phyloP scores from a whole-genome alignment of 2,329 filamentous ascomycete genomes.

The Didymella keratinophila region DNA sequence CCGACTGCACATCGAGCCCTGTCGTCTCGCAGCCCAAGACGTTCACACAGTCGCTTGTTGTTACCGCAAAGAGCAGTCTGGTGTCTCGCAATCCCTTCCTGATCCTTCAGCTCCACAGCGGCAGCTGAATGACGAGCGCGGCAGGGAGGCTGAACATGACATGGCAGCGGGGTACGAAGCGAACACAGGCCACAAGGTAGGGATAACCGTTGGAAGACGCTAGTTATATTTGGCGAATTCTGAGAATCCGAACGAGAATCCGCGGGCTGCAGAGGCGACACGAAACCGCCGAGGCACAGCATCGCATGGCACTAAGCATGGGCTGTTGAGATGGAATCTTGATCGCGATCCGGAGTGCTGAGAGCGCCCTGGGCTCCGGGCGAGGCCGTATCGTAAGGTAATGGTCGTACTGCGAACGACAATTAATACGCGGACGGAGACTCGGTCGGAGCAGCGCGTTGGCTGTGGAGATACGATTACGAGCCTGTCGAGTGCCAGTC shows the following conservation, averaged over 20 bases:
- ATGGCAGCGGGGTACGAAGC: conserved; percentile 28
- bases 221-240: conserved; percentile 23
- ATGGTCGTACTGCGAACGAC: not conserved
- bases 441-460: conserved; percentile 17
- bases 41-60: conserved; percentile 13
- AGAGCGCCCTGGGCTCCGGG: conserved; percentile 1
- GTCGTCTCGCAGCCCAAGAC: conserved; percentile 2
- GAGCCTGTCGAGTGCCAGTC: conserved; percentile 4
- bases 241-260: conserved; percentile 14
- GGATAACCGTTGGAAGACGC: conserved; percentile 32
- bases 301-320: conserved; percentile 1
- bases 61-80: conserved; percentile 9
- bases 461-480: conserved; percentile 12
- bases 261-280: not conserved
- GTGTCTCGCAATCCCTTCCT: conserved; percentile 16
- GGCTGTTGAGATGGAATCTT: not conserved
- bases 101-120: conserved; percentile 13
- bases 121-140: conserved; percentile 16
- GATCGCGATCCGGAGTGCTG: not conserved
- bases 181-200: conserved; percentile 27
- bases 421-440: not conserved
- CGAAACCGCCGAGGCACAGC: not conserved
- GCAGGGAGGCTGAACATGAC: conserved; percentile 25
- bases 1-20: not conserved
- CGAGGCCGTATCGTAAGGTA: not conserved